These are phyloP conservation scores for Ophiostoma angusticollis DNA, from an alignment of 2,329 filamentous ascomycete species.

Conservation along the genomic window DNA sequence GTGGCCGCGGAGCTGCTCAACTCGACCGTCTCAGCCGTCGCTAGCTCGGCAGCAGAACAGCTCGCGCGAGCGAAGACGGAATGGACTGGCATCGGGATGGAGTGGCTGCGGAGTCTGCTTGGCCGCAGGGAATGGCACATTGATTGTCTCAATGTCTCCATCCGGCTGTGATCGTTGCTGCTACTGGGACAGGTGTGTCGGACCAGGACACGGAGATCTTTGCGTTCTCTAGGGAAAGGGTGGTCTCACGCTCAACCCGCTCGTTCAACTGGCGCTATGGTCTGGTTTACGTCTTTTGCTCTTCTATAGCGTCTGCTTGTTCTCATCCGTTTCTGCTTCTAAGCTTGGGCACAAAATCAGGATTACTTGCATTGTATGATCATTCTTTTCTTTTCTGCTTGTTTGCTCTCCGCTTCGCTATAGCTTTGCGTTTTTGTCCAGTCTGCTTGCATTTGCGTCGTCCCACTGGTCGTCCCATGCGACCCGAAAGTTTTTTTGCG, in stretches of 20 bases:
- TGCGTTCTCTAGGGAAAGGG: no score
- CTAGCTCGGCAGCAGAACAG: slow-evolving; percentile 53
- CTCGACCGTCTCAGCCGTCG: slow-evolving; percentile 56
- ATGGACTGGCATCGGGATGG: slow-evolving; percentile 66
- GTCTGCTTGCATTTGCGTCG: not conserved
- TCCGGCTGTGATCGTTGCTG: slow-evolving; percentile 46
- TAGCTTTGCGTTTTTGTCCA: not conserved
- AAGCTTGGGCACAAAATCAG: no score
- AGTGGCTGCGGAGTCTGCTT: slow-evolving; percentile 73
- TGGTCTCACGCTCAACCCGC: no score
- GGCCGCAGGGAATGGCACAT: slow-evolving; percentile 81
- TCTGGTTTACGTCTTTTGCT: no score
- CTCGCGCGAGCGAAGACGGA: slow-evolving; percentile 41
- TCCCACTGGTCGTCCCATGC: slow-evolving; percentile 32
- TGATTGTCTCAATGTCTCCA: slow-evolving; percentile 79
- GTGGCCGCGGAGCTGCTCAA: slow-evolving; percentile 44
- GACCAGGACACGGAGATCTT: not conserved
- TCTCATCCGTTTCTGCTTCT: no score
- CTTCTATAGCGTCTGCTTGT: no score
- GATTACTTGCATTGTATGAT: not conserved
- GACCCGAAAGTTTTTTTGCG: slow-evolving; percentile 26
- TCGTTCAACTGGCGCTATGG: no score
- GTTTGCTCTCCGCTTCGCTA: not conserved
- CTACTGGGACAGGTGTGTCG: not conserved
- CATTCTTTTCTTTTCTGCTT: not conserved